Base-by-base conservation (phyloP, 306 rosid genomes). In the Corylus avellana region DNA sequence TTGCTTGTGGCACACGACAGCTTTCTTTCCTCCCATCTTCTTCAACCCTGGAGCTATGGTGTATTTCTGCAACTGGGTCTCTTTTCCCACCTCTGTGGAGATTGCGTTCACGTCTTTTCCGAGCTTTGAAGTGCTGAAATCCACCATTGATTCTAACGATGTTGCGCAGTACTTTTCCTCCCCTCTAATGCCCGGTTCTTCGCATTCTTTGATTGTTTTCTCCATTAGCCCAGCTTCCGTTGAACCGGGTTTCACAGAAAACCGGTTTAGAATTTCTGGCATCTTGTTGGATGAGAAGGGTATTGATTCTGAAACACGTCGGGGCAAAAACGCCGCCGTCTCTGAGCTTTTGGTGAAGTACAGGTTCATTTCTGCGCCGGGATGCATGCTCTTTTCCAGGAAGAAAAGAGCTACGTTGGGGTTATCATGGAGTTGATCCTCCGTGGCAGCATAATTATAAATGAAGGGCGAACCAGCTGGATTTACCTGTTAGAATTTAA, bases 161-260 rank as follows among this genome's bases (percentile, higher is more conserved):
- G 94, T 94, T 32, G 98, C 94, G 29, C 98, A 94, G 6, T 84
- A 91, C 72, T 88, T 91, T 12, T 92, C 94, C 78, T 92, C 97
- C 0, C 94, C 97, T 67, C 20, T 74, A 0, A 85, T 76, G 0
- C 79, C 72, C 0, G 70, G 46, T 0, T 78, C 77, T 74, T 94
- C 97, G 12, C 98, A 94, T 27, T 89, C 91, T 20, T 84, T 10
- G 4, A 94, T 76, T 0, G 98, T 91, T 0, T 77, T 78, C 59
- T 84, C 76, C 62, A 94, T 80, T 5, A 25, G 7, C 13, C 64
- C 77, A 0, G 91, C 90, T 22, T 92, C 92, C 12, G 69, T 46
- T 7, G 97, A 87, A 2, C 44, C 85, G 0, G 90, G 87, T 2
- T 72, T 77, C 5, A 91, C 81, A 1, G 91, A 84, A 49, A 91